phyloP scores from a whole-genome alignment of 164 flowering plant species.

The Brasenia schreberi region DNA sequence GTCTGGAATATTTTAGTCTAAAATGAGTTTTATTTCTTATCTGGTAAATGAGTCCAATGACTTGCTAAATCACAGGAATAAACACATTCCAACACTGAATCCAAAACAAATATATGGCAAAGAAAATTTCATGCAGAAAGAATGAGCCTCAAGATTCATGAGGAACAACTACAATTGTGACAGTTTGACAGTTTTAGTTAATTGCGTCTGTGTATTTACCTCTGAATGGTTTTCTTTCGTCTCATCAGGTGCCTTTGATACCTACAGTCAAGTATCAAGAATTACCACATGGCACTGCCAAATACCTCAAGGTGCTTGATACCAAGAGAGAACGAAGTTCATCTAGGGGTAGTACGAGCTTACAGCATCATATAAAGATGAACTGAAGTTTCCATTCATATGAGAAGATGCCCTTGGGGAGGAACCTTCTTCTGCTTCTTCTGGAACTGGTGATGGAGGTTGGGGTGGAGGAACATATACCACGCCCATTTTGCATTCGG shows the following conservation, averaged over 20 bases:
- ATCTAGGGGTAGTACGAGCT: slow-evolving; percentile 6
- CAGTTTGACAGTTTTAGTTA: no score
- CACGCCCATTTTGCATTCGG: slow-evolving; percentile 74
- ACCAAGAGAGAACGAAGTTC: not conserved
- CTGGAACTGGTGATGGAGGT: slow-evolving; percentile 92
- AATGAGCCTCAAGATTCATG: no score
- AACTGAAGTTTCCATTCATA: slow-evolving; percentile 30
- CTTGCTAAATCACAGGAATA: no score
- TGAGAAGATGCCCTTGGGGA: slow-evolving; percentile 45
- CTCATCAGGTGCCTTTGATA: not conserved
- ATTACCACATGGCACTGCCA: not conserved
- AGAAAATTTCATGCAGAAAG: no score
- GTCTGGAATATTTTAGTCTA: no score
- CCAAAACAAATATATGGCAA: no score
- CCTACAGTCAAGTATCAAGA: not conserved
- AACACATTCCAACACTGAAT: no score
- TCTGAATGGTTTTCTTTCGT: not conserved
- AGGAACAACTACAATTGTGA: no score
- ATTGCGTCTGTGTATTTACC: not conserved
- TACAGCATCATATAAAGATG: slow-evolving; percentile 43
- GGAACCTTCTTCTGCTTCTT: slow-evolving; percentile 79
- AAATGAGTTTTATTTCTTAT: no score
- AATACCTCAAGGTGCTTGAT: not conserved
- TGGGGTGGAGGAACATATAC: slow-evolving; percentile 57
- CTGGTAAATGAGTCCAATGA: no score